Conservation (phyloP, 208 protist genomes). For the Strigomonas culicis region DNA sequence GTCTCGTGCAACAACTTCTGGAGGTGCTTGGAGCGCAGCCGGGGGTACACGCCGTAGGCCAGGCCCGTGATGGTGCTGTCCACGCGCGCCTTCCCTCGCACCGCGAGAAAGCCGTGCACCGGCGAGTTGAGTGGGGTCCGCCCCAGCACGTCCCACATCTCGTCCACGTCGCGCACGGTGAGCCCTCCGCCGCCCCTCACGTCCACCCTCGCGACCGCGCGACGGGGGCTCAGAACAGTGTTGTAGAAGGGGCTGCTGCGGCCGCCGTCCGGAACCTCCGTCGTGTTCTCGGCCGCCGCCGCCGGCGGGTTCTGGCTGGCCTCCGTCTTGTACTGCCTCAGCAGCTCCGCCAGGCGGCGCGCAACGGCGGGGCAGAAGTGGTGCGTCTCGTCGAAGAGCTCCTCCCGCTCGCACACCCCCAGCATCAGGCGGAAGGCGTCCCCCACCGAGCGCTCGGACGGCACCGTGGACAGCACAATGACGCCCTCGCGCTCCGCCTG, state of each 20-base stretch:
- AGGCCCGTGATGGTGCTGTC: constrained; percentile 39
- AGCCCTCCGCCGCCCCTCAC: neutral
- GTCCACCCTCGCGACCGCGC: neutral
- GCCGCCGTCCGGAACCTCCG: neutral
- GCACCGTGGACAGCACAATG: constrained; percentile 57
- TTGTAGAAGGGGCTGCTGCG: neutral
- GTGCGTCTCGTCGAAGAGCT: constrained; percentile 24
- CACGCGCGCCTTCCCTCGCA: constrained; percentile 66
- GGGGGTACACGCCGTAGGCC: constrained; percentile 54
- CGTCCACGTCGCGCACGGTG: constrained; percentile 45
- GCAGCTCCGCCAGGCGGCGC: neutral
- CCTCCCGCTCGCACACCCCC: constrained; percentile 44
- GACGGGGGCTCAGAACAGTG: neutral
- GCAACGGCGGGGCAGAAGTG: too few relatives aligned
- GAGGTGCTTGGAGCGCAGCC: constrained; percentile 79
- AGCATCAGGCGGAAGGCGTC: constrained; percentile 78
- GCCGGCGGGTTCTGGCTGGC: neutral
- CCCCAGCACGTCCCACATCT: constrained; percentile 71
- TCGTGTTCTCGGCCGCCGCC: neutral
- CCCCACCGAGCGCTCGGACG: constrained; percentile 74
- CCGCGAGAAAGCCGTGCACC: constrained; percentile 73
- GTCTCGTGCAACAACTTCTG: constrained; percentile 76
- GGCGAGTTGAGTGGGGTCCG: constrained; percentile 75
- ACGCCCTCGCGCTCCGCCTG: constrained; percentile 46
- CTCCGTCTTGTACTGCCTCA: neutral